Evolutionary conservation across 495 filamentous ascomycete species (phyloP).

Genomic region (Stereocaulon alpinum): DNA sequence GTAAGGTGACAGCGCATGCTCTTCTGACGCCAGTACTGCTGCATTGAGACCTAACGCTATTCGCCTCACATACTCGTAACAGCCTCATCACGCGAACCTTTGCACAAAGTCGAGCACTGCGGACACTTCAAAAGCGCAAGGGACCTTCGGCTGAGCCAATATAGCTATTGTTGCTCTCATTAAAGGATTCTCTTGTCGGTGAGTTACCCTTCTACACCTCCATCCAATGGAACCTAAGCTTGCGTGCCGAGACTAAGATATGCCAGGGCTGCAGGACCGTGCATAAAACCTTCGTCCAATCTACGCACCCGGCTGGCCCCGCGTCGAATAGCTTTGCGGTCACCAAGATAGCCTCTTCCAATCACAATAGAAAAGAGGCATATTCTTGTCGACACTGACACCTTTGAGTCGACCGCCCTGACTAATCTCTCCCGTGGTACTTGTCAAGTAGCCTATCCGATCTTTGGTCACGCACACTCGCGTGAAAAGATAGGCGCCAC

Average conservation of each 20-base stretch:
- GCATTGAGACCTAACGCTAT: constrained; percentile 24
- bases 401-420: constrained; percentile 12
- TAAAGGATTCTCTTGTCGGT: constrained; percentile 9
- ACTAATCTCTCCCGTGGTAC: constrained; percentile 15
- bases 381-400: constrained; percentile 7
- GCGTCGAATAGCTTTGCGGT: constrained; percentile 6
- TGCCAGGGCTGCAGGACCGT: constrained; percentile 23
- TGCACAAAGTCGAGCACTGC: neutral
- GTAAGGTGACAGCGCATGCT: constrained; percentile 23
- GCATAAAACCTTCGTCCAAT: constrained; percentile 22
- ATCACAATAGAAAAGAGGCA: constrained; percentile 17
- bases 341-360: constrained; percentile 19
- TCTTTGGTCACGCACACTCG: constrained; percentile 10
- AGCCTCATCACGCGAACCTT: constrained; percentile 3
- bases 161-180: constrained; percentile 5
- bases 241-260: constrained; percentile 20
- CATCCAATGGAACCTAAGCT: constrained; percentile 14
- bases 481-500: constrained; percentile 18
- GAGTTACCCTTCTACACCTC: constrained; percentile 6
- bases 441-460: constrained; percentile 15
- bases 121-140: constrained; percentile 8
- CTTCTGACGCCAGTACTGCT: constrained; percentile 15
- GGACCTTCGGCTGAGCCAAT: constrained; percentile 2
- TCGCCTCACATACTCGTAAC: constrained; percentile 9
- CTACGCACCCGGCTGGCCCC: constrained; percentile 18